Percentiles rank a stretch among this genome's conserved stretches.
These are phyloP conservation scores for Cutaneotrichosporon dermatis DNA, from an alignment of 1,284 basidiomycete species.

Conservation along the genomic window DNA sequence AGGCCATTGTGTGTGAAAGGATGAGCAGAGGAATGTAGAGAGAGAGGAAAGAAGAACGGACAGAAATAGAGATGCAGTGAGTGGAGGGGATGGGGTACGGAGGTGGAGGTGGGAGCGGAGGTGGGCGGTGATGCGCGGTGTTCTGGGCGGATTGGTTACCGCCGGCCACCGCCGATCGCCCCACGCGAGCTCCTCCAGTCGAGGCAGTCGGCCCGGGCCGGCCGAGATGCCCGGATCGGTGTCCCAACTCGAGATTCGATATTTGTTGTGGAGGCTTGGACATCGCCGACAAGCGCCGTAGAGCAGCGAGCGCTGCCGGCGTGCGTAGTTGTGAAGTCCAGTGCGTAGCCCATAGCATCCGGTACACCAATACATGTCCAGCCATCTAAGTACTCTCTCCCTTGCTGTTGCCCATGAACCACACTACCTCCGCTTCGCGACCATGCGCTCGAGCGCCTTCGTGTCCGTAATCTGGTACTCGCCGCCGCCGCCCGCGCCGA, in stretches of 20 bases:
- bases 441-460: slow-evolving; percentile 64
- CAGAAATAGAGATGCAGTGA: background rate
- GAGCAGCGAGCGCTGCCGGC: background rate
- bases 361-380: background rate
- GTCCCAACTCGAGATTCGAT: background rate
- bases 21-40: background rate
- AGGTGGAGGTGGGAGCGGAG: background rate
- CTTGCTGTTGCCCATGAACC: background rate
- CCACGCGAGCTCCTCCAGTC: too few species aligned
- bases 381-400: background rate
- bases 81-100: background rate
- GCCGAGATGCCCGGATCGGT: background rate
- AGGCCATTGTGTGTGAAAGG: slow-evolving; percentile 29
- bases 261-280: too few species aligned
- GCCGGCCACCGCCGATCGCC: background rate
- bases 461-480: slow-evolving; percentile 80
- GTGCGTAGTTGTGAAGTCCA: background rate
- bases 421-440: slow-evolving; percentile 11
- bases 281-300: too few species aligned
- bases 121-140: too few species aligned
- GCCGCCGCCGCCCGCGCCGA: slow-evolving; percentile 62
- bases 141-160: background rate
- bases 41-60: background rate
- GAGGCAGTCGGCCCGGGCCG: background rate
- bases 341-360: background rate